phyloP scores from a whole-genome alignment of 441 rosid genomes.

The Euphorbia schlechtendalii region DNA sequence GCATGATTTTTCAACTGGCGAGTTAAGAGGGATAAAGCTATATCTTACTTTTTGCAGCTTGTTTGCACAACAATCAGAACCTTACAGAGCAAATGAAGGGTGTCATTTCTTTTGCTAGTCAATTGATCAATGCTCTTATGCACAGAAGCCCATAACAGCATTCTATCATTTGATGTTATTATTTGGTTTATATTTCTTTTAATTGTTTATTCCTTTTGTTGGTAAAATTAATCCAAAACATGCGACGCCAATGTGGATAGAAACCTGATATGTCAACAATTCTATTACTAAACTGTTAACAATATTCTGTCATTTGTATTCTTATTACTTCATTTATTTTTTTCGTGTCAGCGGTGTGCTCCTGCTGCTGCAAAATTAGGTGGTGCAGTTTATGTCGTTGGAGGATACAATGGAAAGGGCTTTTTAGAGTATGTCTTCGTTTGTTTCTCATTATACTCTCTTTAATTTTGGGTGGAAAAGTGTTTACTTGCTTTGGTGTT shows the following conservation, averaged over 20 bases:
- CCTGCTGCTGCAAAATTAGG: slow-evolving; percentile 32
- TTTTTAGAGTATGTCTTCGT: slow-evolving; percentile 31
- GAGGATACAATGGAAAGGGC: slow-evolving; percentile 31
- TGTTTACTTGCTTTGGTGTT: background rate
- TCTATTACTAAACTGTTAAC: too few species aligned
- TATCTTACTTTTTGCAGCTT: background rate
- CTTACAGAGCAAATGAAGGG: background rate
- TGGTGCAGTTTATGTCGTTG: slow-evolving; percentile 33
- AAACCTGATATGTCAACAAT: background rate
- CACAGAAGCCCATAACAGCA: too few species aligned
- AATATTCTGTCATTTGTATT: background rate
- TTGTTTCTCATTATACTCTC: slow-evolving; percentile 1
- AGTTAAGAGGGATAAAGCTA: background rate
- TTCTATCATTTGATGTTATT: too few species aligned
- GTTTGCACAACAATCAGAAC: background rate
- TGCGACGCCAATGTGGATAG: background rate
- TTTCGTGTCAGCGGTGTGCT: slow-evolving; percentile 30
- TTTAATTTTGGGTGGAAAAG: slow-evolving; percentile 1
- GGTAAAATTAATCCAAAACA: background rate
- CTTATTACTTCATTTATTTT: background rate
- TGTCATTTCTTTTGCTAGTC: background rate
- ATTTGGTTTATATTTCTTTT: background rate
- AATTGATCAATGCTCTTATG: too few species aligned
- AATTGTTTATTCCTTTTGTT: background rate
- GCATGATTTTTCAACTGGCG: background rate